phyloP scores from a whole-genome alignment of 306 rosid genomes.

The Vigna angularis region DNA sequence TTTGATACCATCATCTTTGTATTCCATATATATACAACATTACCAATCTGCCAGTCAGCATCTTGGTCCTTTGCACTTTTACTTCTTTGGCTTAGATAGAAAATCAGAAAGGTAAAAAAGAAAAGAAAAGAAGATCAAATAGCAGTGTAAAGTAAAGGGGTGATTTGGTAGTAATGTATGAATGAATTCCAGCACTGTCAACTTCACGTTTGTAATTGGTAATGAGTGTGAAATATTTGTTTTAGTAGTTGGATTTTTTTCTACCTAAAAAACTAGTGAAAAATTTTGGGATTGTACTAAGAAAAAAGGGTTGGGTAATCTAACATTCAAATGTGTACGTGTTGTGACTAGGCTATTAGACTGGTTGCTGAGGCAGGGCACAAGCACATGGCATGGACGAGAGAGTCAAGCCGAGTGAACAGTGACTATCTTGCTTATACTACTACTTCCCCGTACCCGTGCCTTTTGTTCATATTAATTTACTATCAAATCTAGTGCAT shows the following conservation, averaged over 20 bases:
- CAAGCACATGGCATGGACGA: neutral
- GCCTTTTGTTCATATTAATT: too few relatives aligned
- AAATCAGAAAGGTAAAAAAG: neutral
- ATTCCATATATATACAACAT: constrained; percentile 43
- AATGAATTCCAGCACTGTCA: neutral
- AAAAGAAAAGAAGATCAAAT: neutral
- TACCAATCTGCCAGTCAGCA: constrained; percentile 68
- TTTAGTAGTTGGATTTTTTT: neutral
- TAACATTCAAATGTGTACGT: constrained; percentile 28
- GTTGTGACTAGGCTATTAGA: constrained; percentile 17
- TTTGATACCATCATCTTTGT: neutral
- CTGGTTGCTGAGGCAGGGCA: constrained; percentile 25
- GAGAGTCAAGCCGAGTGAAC: too few relatives aligned
- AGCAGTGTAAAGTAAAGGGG: neutral
- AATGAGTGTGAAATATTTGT: constrained; percentile 11
- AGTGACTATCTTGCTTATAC: too few relatives aligned
- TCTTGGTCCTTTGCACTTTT: neutral
- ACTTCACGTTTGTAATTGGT: neutral
- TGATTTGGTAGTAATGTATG: constrained; percentile 17
- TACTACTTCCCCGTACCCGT: too few relatives aligned
- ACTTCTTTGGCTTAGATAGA: neutral
- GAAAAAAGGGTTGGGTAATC: neutral
- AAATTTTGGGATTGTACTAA: neutral
- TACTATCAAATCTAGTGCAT: too few relatives aligned
- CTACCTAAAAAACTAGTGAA: neutral